These are phyloP conservation scores for Lagenaria siceraria DNA, from an alignment of 306 rosid genomes.

Conservation along the genomic window DNA sequence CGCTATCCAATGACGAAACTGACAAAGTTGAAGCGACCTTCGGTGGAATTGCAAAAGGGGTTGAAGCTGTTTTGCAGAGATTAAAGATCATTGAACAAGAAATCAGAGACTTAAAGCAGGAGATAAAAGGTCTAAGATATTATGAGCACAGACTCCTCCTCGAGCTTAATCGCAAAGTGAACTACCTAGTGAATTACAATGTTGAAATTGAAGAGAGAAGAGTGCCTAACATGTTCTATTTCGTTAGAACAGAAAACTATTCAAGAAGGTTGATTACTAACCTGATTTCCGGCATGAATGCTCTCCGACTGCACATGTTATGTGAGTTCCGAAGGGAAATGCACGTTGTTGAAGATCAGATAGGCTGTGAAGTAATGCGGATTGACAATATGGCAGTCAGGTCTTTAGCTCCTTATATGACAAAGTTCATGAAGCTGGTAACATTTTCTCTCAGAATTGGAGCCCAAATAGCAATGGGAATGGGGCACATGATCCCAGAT, in stretches of 20 bases:
- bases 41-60: conserved; percentile 96
- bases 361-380: conserved; percentile 86
- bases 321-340: conserved; percentile 76
- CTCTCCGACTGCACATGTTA: conserved; percentile 84
- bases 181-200: conserved; percentile 68
- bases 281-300: conserved; percentile 73
- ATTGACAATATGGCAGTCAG: conserved; percentile 67
- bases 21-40: conserved; percentile 56
- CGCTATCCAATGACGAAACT: conserved; percentile 30
- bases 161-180: conserved; percentile 76
- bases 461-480: conserved; percentile 89
- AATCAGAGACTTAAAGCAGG: conserved; percentile 89
- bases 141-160: conserved; percentile 77
- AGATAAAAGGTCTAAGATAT: conserved; percentile 84
- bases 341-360: conserved; percentile 91
- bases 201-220: conserved; percentile 85
- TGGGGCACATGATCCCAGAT: conserved; percentile 94
- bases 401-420: conserved; percentile 79
- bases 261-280: conserved; percentile 67
- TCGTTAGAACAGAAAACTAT: conserved; percentile 76
- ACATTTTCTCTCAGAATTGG: conserved; percentile 88
- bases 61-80: conserved; percentile 74
- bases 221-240: conserved; percentile 85
- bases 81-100: conserved; percentile 93
- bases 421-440: conserved; percentile 72